A percentile compares a stretch with the other conserved stretches of the same genome.
Evolutionary conservation across 768 basidiomycete species (phyloP).

Genomic region (Tulasnella sp.): DNA sequence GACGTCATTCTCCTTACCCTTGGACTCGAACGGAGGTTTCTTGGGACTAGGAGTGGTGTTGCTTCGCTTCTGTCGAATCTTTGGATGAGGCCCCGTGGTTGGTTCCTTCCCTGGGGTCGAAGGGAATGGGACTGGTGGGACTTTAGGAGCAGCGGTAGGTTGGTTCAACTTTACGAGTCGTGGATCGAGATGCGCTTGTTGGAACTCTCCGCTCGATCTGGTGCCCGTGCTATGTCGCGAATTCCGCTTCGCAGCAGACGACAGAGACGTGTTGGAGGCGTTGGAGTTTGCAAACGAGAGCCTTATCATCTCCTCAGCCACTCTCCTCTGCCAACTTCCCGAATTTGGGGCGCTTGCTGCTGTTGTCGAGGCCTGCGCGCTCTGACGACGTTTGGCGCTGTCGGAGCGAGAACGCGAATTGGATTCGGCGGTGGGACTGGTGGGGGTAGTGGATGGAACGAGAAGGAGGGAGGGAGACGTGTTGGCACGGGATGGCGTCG

Average conservation of each 20-base stretch:
- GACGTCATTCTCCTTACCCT: constrained; percentile 18
- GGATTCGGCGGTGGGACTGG: background rate
- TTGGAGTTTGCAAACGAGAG: constrained; percentile 14
- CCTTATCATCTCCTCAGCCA: constrained; percentile 28
- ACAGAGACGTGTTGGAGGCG: constrained; percentile 17
- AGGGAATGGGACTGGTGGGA: background rate
- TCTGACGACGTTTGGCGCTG: constrained; percentile 7
- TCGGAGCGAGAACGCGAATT: background rate
- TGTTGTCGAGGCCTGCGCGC: background rate
- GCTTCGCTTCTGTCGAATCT: background rate
- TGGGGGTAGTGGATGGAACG: background rate
- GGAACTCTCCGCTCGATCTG: constrained; percentile 20
- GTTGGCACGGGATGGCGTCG: background rate
- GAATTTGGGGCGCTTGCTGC: background rate
- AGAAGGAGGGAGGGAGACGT: background rate
- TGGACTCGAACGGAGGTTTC: background rate
- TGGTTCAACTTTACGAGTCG: constrained; percentile 1
- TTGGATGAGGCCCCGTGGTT: background rate
- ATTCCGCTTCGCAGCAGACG: background rate
- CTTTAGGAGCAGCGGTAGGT: constrained; percentile 5
- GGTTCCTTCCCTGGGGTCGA: background rate
- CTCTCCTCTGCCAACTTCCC: constrained; percentile 29
- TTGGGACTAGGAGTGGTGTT: background rate
- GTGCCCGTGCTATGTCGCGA: background rate
- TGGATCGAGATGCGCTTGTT: constrained; percentile 5